A percentile compares a stretch with the other conserved stretches of the same genome.
phyloP scores from a whole-genome alignment of 2,329 filamentous ascomycete genomes.

The Dactylellina leptospora region DNA sequence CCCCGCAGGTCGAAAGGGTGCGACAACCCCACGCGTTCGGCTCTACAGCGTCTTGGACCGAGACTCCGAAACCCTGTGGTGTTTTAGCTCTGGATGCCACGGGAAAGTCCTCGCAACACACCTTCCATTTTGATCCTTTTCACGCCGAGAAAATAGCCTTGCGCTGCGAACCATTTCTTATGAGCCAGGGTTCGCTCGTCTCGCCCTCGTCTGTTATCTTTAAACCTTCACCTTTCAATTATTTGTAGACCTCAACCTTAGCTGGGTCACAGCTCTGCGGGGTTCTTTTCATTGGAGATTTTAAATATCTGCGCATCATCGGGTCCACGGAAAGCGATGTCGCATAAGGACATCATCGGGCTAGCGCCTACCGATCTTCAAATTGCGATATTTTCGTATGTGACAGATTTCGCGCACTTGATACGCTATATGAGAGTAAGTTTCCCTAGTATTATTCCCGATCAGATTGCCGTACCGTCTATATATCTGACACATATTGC shows the following conservation, averaged over 20 bases:
- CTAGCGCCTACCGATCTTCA: slow-evolving; percentile 4
- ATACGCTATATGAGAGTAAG: slow-evolving; percentile 4
- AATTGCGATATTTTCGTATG: slow-evolving; percentile 4
- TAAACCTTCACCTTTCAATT: not conserved
- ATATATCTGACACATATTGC: not conserved
- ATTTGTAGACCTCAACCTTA: not conserved
- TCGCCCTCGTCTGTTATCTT: not conserved
- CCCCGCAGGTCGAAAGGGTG: not conserved
- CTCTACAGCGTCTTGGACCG: no score
- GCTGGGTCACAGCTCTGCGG: not conserved
- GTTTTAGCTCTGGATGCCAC: not conserved
- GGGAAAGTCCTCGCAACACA: not conserved
- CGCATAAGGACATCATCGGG: slow-evolving; percentile 10
- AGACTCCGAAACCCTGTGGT: no score
- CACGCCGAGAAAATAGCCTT: not conserved
- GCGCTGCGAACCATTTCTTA: not conserved
- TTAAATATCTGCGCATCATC: not conserved
- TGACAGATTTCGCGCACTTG: slow-evolving; percentile 2
- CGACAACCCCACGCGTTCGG: no score
- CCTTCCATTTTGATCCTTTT: not conserved
- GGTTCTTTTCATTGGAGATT: not conserved
- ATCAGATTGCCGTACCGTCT: not conserved
- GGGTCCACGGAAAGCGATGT: no score
- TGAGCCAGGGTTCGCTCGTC: not conserved
- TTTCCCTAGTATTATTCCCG: no score